phyloP scores from a whole-genome alignment of 129 eudicot genomes.

The Artemisia tridentata region DNA sequence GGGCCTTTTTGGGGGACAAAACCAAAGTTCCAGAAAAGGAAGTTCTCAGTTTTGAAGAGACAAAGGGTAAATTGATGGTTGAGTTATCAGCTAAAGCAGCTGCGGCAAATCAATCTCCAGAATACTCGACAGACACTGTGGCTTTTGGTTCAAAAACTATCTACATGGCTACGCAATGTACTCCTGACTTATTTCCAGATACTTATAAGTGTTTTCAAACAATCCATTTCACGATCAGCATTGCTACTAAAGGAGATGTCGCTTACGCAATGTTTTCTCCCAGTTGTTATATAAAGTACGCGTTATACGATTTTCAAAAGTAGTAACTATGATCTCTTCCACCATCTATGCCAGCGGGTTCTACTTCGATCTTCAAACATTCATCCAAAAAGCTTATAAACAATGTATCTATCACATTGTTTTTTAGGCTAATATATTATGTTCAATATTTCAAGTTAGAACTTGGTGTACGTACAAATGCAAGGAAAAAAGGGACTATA shows the following conservation, averaged over 20 bases:
- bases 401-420: too few species aligned
- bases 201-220: constrained; percentile 23
- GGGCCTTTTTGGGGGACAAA: background rate
- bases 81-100: background rate
- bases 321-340: too few species aligned
- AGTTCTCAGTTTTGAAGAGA: too few species aligned
- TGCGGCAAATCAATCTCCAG: background rate
- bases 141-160: background rate
- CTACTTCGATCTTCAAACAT: too few species aligned
- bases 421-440: too few species aligned
- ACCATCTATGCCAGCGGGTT: too few species aligned
- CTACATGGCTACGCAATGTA: constrained; percentile 37
- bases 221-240: background rate
- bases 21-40: background rate
- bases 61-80: background rate
- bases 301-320: constrained; percentile 26
- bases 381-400: too few species aligned
- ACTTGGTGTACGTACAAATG: too few species aligned
- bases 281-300: constrained; percentile 29
- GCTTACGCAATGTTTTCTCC: constrained; percentile 32
- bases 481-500: too few species aligned
- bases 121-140: background rate
- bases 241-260: background rate
- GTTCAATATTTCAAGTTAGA: too few species aligned
- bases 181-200: constrained; percentile 30